Conservation (phyloP, 352 stramenopile species). For the Phytophthora agathidicida region DNA sequence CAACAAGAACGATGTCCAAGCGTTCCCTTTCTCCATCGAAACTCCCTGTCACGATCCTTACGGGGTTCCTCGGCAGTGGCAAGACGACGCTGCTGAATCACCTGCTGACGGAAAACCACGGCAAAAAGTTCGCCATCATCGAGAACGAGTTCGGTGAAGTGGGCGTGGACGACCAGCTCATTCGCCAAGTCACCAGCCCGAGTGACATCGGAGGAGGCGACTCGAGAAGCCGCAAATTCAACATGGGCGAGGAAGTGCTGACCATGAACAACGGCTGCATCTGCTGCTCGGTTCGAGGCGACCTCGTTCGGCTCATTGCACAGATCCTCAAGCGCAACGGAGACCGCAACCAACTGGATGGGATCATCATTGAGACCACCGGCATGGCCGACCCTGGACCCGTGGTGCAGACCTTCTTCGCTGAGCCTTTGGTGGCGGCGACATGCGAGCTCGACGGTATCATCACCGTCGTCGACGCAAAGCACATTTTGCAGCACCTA, state of each 20-base stretch:
- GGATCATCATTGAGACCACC: constrained; percentile 91
- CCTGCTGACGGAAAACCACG: constrained; percentile 89
- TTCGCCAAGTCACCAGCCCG: constrained; percentile 39
- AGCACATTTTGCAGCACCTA: constrained; percentile 89
- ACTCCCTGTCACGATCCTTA: constrained; percentile 91
- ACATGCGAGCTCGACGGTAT: constrained; percentile 92
- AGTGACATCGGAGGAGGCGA: constrained; percentile 27
- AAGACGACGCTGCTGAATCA: constrained; percentile 97
- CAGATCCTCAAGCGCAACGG: constrained; percentile 65
- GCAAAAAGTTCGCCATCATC: constrained; percentile 95
- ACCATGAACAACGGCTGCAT: constrained; percentile 97
- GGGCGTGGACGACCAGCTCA: constrained; percentile 91
- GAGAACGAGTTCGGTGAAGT: constrained; percentile 97
- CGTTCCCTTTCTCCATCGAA: constrained; percentile 33
- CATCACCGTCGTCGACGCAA: constrained; percentile 96
- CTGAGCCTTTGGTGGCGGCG: constrained; percentile 84
- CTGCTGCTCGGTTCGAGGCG: constrained; percentile 95
- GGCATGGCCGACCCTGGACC: constrained; percentile 89
- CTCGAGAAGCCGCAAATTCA: constrained; percentile 49
- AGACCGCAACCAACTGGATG: constrained; percentile 58
- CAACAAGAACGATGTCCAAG: constrained; percentile 38
- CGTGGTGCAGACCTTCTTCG: constrained; percentile 94
- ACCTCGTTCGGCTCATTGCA: constrained; percentile 59
- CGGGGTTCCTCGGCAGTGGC: constrained; percentile 92
- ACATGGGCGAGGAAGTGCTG: constrained; percentile 76